Percentiles rank a stretch among this genome's conserved stretches.
Conservation (phyloP, 2,329 filamentous ascomycete genomes). For the Pezizomycotina sp. region DNA sequence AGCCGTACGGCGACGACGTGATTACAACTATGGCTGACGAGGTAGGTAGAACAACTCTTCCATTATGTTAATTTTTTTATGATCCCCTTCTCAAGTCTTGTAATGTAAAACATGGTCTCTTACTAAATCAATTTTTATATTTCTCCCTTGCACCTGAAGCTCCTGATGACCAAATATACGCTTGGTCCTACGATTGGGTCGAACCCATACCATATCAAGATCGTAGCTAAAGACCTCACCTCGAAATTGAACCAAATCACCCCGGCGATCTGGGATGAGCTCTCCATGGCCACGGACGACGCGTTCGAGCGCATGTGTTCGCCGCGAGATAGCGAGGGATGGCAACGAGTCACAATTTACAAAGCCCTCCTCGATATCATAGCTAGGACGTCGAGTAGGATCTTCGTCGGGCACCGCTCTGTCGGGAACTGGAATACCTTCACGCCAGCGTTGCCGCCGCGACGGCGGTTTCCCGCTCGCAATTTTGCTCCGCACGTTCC, state of each 20-base stretch:
- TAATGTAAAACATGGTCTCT: too few relatives aligned
- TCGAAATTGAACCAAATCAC: conserved; percentile 12
- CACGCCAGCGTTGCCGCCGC: conserved; percentile 36
- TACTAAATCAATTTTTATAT: too few relatives aligned
- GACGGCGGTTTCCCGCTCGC: conserved; percentile 30
- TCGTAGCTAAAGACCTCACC: conserved; percentile 16
- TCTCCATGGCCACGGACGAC: conserved; percentile 12
- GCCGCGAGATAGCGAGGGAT: conserved; percentile 22
- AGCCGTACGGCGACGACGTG: too few relatives aligned
- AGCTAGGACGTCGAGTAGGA: conserved; percentile 33
- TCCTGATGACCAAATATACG: too few relatives aligned
- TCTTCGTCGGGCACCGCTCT: conserved; percentile 37
- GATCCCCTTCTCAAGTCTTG: too few relatives aligned
- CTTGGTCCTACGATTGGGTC: too few relatives aligned
- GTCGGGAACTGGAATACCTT: conserved; percentile 33
- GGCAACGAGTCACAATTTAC: conserved; percentile 31
- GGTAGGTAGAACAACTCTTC: too few relatives aligned
- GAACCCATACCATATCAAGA: conserved; percentile 16
- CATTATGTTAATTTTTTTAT: too few relatives aligned
- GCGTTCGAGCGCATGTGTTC: conserved; percentile 9
- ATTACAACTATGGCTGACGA: too few relatives aligned
- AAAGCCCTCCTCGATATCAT: conserved; percentile 33
- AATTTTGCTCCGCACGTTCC: neutral
- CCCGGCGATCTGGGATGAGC: conserved; percentile 16
- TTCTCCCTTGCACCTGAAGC: too few relatives aligned